Percentiles rank a stretch among this genome's conserved stretches.
phyloP scores from a whole-genome alignment of 169 alveolate species.

The Cyclospora cayetanensis region DNA sequence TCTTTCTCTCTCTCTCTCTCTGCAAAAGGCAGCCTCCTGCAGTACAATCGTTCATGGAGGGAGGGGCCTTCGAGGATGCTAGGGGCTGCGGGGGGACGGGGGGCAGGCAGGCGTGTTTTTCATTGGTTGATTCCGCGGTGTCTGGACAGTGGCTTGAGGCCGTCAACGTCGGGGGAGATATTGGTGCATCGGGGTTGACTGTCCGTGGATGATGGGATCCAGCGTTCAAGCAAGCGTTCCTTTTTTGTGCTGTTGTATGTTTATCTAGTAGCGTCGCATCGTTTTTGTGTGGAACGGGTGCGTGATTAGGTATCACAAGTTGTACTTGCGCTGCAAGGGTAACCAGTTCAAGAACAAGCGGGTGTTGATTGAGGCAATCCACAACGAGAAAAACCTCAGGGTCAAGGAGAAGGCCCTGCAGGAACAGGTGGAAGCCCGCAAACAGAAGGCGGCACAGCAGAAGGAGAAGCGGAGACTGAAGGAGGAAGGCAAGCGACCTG shows the following conservation, averaged over 20 bases:
- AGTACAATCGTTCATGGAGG: neutral
- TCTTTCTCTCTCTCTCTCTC: neutral
- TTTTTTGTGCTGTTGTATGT: too few species aligned
- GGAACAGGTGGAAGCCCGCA: slow-evolving; percentile 73
- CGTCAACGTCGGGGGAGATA: too few species aligned
- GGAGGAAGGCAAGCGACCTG: slow-evolving; percentile 48
- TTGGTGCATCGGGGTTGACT: too few species aligned
- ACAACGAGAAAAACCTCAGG: slow-evolving; percentile 68
- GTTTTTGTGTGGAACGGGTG: neutral
- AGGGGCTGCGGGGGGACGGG: too few species aligned
- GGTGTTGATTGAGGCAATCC: slow-evolving; percentile 97
- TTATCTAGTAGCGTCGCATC: neutral
- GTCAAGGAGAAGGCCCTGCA: slow-evolving; percentile 71
- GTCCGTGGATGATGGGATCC: too few species aligned
- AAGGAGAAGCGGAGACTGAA: slow-evolving; percentile 62
- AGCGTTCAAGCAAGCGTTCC: too few species aligned
- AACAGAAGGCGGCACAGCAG: slow-evolving; percentile 69
- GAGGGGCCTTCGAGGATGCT: too few species aligned
- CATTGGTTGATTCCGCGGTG: neutral
- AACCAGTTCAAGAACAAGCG: slow-evolving; percentile 98
- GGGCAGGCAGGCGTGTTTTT: too few species aligned
- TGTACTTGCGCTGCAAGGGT: slow-evolving; percentile 98
- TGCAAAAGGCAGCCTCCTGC: neutral
- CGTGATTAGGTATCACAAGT: slow-evolving; percentile 91
- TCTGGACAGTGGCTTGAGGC: too few species aligned